A percentile compares a stretch with the other conserved stretches of the same genome.
These are phyloP conservation scores for Fusarium coffeatum DNA, from an alignment of 2,329 filamentous ascomycete species.

Conservation along the genomic window DNA sequence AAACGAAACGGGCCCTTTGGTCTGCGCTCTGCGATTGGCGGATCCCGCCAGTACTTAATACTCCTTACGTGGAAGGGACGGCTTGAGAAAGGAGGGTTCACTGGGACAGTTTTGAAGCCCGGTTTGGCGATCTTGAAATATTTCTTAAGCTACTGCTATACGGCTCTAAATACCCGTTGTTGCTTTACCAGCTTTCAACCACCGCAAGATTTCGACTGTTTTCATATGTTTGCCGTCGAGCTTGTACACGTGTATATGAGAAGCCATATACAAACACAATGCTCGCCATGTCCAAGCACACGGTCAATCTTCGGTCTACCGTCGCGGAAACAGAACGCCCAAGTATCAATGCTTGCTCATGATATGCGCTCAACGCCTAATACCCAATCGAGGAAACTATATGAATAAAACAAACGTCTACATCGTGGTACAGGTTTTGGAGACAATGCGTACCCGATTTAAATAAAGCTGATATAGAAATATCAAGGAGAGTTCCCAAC, in stretches of 20 bases:
- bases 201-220: conserved; percentile 6
- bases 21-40: background rate
- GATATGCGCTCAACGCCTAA: conserved; percentile 41
- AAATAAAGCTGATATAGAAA: background rate
- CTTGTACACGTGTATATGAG: conserved; percentile 6
- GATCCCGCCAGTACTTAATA: background rate
- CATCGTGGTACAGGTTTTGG: conserved; percentile 13
- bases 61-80: background rate
- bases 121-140: background rate
- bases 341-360: conserved; percentile 1
- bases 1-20: background rate
- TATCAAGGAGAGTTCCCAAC: conserved; percentile 53
- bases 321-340: background rate
- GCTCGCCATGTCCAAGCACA: background rate
- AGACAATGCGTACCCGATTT: background rate
- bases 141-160: conserved; percentile 4
- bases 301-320: background rate
- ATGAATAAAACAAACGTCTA: conserved; percentile 2
- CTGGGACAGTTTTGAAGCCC: background rate
- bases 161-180: background rate
- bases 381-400: conserved; percentile 10
- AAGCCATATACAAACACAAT: background rate
- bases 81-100: background rate
- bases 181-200: background rate
- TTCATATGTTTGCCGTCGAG: conserved; percentile 16